These are phyloP conservation scores for Rhizopogon rudus DNA, from an alignment of 768 basidiomycete genomes.

Conservation along the genomic window DNA sequence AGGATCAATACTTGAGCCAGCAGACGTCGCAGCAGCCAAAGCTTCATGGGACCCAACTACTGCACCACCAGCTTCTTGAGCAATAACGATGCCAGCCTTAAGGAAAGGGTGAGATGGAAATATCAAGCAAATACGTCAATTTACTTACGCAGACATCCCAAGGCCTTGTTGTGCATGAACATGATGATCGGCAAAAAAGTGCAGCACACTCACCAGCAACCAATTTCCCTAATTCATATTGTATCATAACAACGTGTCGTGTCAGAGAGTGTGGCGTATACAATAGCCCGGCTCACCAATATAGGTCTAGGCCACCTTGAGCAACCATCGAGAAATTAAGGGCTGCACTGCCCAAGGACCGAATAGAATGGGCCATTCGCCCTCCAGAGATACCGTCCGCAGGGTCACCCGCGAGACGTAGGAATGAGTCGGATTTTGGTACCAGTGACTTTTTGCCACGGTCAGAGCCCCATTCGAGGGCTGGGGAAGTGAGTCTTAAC, in stretches of 20 bases:
- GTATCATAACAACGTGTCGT: not conserved
- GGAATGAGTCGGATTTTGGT: conserved; percentile 63
- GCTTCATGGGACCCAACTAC: conserved; percentile 64
- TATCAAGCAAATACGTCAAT: not conserved
- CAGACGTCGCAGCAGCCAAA: conserved; percentile 30
- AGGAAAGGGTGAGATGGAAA: not conserved
- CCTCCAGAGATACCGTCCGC: conserved; percentile 56
- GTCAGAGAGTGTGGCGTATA: not conserved
- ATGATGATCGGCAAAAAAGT: not conserved
- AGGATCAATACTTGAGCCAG: conserved; percentile 32
- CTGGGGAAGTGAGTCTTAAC: conserved; percentile 28
- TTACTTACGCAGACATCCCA: conserved; percentile 79
- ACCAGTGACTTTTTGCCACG: conserved; percentile 47
- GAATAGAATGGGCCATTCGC: conserved; percentile 79
- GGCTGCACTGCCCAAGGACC: conserved; percentile 82
- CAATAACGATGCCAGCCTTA: conserved; percentile 84
- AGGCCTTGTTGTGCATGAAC: conserved; percentile 33
- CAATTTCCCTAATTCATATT: conserved; percentile 61
- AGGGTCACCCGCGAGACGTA: conserved; percentile 70
- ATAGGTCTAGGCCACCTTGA: conserved; percentile 82
- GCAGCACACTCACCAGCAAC: conserved; percentile 47
- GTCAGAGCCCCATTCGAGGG: conserved; percentile 88
- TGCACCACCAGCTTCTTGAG: conserved; percentile 81
- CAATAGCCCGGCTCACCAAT: conserved; percentile 52
- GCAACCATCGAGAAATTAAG: conserved; percentile 83